A percentile compares a stretch with the other conserved stretches of the same genome.
phyloP scores from a whole-genome alignment of 1,139 yeast genomes.

The Suhomyces anneliseae region DNA sequence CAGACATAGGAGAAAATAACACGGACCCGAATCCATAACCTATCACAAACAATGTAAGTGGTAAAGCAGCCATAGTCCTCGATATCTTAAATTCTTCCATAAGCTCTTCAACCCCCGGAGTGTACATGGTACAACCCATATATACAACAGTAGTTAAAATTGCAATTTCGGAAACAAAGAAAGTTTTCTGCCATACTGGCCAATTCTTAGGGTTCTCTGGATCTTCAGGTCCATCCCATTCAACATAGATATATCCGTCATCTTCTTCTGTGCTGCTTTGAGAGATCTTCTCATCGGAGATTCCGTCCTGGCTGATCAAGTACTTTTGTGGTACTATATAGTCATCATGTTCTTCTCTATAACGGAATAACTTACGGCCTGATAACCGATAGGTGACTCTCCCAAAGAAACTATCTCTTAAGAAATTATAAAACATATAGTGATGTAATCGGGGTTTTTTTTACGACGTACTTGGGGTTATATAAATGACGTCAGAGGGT shows the following conservation, averaged over 20 bases:
- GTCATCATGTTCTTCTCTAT: no score
- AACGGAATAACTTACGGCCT: no score
- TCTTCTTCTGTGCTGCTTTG: neutral
- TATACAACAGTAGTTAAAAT: constrained; percentile 53
- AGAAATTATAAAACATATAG: no score
- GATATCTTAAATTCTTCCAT: constrained; percentile 28
- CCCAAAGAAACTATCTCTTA: no score
- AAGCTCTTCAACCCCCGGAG: constrained; percentile 48
- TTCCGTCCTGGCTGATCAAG: no score
- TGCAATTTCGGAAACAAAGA: constrained; percentile 40
- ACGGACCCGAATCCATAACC: constrained; percentile 42
- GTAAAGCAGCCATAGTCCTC: constrained; percentile 27
- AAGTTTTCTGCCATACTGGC: constrained; percentile 37
- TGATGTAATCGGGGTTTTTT: no score
- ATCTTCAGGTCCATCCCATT: constrained; percentile 53
- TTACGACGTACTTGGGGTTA: no score
- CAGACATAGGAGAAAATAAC: constrained; percentile 40
- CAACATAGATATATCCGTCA: constrained; percentile 13
- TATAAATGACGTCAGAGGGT: no score
- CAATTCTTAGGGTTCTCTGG: constrained; percentile 61
- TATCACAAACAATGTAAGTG: constrained; percentile 36
- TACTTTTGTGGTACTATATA: no score
- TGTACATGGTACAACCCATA: constrained; percentile 60
- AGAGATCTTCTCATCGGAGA: no score
- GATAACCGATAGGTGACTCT: no score